These are phyloP conservation scores for Cercophora scortea DNA, from an alignment of 495 filamentous ascomycete genomes.

Conservation along the genomic window DNA sequence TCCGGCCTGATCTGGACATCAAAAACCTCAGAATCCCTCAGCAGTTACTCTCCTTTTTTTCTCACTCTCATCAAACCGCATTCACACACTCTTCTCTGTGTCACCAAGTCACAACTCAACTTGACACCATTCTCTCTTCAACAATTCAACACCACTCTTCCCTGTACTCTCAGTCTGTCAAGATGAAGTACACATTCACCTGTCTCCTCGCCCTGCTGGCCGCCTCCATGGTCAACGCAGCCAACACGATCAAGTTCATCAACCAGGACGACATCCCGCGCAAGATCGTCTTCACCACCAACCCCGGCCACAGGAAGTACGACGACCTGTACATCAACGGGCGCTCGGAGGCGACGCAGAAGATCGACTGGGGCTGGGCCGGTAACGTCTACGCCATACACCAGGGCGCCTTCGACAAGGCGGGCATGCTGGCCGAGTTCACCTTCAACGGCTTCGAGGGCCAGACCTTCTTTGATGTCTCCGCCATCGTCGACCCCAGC, in stretches of 20 bases:
- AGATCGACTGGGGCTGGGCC: constrained; percentile 34
- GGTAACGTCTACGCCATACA: constrained; percentile 41
- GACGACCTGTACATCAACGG: constrained; percentile 22
- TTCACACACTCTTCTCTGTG: neutral
- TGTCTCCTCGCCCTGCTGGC: constrained; percentile 15
- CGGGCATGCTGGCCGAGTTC: constrained; percentile 48
- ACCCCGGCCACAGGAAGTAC: constrained; percentile 16
- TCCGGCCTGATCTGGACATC: neutral
- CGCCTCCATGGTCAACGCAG: constrained; percentile 23
- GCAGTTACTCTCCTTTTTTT: neutral
- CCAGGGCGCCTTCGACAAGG: constrained; percentile 23
- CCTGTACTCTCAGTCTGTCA: constrained; percentile 9
- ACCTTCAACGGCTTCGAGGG: constrained; percentile 35
- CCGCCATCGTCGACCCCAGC: constrained; percentile 43
- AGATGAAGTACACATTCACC: constrained; percentile 20
- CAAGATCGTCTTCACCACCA: constrained; percentile 34
- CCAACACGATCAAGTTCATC: constrained; percentile 40
- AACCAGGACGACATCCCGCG: constrained; percentile 40
- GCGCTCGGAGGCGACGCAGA: constrained; percentile 15
- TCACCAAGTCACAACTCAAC: neutral
- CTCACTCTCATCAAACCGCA: neutral
- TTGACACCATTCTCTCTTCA: neutral
- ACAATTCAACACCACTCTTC: neutral
- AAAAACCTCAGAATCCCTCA: neutral
- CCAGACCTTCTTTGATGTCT: constrained; percentile 44